phyloP scores from a whole-genome alignment of 768 basidiomycete species.

The Rhizopogon sp. region DNA sequence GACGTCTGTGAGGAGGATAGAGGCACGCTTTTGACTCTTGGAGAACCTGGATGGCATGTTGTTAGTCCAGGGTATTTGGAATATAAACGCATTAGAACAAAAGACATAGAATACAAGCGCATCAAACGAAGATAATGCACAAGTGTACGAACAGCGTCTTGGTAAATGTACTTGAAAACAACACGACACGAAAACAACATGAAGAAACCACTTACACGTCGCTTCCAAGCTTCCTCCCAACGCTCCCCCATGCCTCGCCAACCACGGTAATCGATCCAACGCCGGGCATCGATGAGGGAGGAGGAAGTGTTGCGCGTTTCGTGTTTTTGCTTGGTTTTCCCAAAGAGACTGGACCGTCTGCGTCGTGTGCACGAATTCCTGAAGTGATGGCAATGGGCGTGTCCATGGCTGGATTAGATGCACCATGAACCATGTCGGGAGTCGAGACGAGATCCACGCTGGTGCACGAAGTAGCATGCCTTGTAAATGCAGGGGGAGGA shows the following conservation, averaged over 20 bases:
- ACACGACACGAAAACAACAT: background rate
- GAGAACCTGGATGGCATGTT: conserved; percentile 41
- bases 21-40: conserved; percentile 66
- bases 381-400: background rate
- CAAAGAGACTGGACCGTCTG: background rate
- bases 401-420: background rate
- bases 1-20: conserved; percentile 59
- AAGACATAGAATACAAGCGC: too few relatives aligned
- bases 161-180: background rate
- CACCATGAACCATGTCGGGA: background rate
- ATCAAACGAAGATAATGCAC: too few relatives aligned
- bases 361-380: background rate
- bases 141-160: too few relatives aligned
- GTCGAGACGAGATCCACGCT: background rate
- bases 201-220: conserved; percentile 38
- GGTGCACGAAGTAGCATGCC: background rate
- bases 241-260: conserved; percentile 37
- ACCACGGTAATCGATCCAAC: conserved; percentile 30
- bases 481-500: background rate
- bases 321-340: background rate
- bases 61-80: background rate
- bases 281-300: conserved; percentile 36
- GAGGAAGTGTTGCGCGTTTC: conserved; percentile 14
- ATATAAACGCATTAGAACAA: too few relatives aligned
- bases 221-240: conserved; percentile 59